phyloP scores from a whole-genome alignment of 192 early-diverging fungal genomes.

The Pecoramyces ruminantium region DNA sequence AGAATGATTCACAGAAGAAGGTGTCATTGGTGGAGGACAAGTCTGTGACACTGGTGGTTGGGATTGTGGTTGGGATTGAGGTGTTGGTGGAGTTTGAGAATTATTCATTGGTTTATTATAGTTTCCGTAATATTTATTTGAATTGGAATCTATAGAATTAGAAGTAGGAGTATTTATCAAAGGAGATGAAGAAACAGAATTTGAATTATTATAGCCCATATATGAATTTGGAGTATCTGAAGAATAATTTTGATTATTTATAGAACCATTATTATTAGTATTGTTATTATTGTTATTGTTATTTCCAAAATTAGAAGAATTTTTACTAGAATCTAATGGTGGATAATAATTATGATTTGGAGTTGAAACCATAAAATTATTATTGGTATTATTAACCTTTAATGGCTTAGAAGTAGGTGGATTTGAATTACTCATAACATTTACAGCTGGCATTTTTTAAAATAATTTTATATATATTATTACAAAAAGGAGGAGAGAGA shows the following conservation, averaged over 20 bases:
- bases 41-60: not conserved
- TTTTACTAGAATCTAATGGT: not conserved
- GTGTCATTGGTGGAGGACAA: not conserved
- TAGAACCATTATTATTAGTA: not conserved
- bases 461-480: too few species aligned
- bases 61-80: not conserved
- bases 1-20: not conserved
- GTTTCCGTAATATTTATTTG: not conserved
- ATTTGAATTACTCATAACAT: not conserved
- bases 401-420: not conserved
- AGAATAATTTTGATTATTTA: not conserved
- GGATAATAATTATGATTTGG: not conserved
- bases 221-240: not conserved
- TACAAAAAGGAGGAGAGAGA: too few species aligned
- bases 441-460: not conserved
- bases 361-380: not conserved
- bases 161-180: too few species aligned
- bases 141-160: not conserved
- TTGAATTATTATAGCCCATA: not conserved
- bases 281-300: not conserved
- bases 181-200: not conserved
- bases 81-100: not conserved
- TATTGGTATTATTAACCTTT: not conserved
- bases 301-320: not conserved
- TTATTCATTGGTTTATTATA: not conserved